Conservation (phyloP, 306 rosid genomes). For the Cyamopsis tetragonoloba region DNA sequence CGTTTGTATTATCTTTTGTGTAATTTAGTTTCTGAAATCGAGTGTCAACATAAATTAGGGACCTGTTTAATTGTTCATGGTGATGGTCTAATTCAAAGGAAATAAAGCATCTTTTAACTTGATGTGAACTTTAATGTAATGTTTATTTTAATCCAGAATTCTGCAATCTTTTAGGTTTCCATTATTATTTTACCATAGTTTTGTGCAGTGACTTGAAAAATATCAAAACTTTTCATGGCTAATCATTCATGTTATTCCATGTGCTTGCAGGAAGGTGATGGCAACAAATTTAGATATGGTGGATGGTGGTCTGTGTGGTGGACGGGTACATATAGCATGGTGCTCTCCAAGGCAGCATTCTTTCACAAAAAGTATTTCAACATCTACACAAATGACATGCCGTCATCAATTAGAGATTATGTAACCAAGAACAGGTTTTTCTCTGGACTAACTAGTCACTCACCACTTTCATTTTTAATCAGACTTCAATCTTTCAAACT, state of each 20-base stretch:
- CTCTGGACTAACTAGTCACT: slow-evolving; percentile 5
- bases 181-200: neutral
- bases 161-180: neutral
- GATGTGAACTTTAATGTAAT: neutral
- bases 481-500: neutral
- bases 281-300: slow-evolving; percentile 53
- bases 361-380: slow-evolving; percentile 84
- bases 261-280: slow-evolving; percentile 48
- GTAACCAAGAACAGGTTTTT: slow-evolving; percentile 69
- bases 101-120: slow-evolving; percentile 18
- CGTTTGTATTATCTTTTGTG: neutral
- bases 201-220: neutral
- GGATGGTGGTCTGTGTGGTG: slow-evolving; percentile 99
- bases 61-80: neutral
- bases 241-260: slow-evolving; percentile 22
- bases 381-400: slow-evolving; percentile 82
- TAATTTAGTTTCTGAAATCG: neutral
- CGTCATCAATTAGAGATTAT: slow-evolving; percentile 72
- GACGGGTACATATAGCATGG: slow-evolving; percentile 95
- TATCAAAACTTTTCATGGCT: neutral
- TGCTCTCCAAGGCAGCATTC: slow-evolving; percentile 96
- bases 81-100: neutral
- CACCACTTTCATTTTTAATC: neutral
- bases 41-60: neutral
- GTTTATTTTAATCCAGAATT: neutral